Conservation (phyloP, 1,139 yeast species). For the Blastobotrys serpentis region DNA sequence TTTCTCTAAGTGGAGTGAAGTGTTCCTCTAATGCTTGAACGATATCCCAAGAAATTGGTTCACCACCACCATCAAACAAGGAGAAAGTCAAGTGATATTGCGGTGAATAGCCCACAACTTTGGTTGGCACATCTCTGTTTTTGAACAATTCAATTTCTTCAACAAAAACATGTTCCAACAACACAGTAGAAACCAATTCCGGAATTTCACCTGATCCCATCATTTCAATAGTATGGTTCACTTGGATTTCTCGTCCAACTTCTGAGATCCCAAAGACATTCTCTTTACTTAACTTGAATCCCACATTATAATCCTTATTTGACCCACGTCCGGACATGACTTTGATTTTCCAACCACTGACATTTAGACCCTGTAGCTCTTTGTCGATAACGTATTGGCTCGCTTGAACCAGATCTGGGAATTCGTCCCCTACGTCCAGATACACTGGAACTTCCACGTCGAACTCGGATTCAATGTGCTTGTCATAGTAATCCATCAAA, state of each 20-base stretch:
- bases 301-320: conserved; percentile 33
- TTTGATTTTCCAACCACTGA: conserved; percentile 33
- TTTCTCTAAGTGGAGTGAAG: conserved; percentile 47
- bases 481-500: conserved; percentile 47
- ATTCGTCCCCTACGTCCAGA: conserved; percentile 39
- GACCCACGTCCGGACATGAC: conserved; percentile 33
- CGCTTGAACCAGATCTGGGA: conserved; percentile 47
- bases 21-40: conserved; percentile 43
- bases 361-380: conserved; percentile 29
- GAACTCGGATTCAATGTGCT: conserved; percentile 41
- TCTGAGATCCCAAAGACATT: conserved; percentile 38
- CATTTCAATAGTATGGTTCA: conserved; percentile 49
- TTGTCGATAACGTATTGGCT: conserved; percentile 44
- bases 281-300: conserved; percentile 33
- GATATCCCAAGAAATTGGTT: conserved; percentile 59
- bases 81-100: conserved; percentile 68
- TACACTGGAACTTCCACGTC: conserved; percentile 57
- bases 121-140: conserved; percentile 17
- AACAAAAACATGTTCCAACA: conserved; percentile 53
- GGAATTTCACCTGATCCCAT: conserved; percentile 62
- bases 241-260: conserved; percentile 45
- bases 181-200: conserved; percentile 55
- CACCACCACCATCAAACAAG: conserved; percentile 54
- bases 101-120: conserved; percentile 55
- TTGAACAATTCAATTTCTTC: conserved; percentile 46